Evolutionary conservation across 768 basidiomycete species (phyloP), one percentile per base, ranked within the genome.

Genomic region (Auricularia cornea): DNA sequence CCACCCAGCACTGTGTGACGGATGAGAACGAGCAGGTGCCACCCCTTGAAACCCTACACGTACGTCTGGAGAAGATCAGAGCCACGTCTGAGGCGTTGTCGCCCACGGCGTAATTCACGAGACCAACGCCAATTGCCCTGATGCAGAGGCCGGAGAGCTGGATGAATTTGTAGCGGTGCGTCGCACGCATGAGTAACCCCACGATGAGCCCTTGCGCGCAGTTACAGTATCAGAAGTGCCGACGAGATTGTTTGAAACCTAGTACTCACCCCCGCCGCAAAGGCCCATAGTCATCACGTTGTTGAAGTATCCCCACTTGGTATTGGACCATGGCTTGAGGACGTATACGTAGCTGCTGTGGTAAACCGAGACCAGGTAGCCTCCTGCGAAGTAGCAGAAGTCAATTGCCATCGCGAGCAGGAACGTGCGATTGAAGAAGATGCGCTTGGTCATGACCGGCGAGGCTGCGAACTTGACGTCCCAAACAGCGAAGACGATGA

Each of bases 161-260:
- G 56, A 82, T 61, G 60, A 60, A 63, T 75, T 84, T 84, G 73
- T 80, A 81, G 26, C 80, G 77, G 60, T 75, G 75, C 26, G 74
- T 72, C 40, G 69, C 74, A 38, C 74, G 73, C 75, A 81, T 79
- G 66, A 78, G 65, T 20, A 76, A 66, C 18, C 83, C 83, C 4
- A 75, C 80, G 23, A 72, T 28, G 67, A 84, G 76, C 35, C 78
- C 81, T 65, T 38, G 10, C 82, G 83, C 35, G 35, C 8, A 8
- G 35, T 14, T 8, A 38, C 35, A 38, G 16, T 38, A 38, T 8
- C 35, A 38, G 8, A 38, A 38, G 16, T 38, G 1, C 35, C 8
- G 35, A 14, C 35, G n/a, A n/a, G n/a, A n/a, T n/a, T n/a, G n/a
- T 38, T 38, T 14, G 35, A 10, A 14, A 10, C 35, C 35, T 38